Percentiles rank a stretch among this genome's conserved stretches.
phyloP scores from a whole-genome alignment of 768 basidiomycete genomes.

The Collybia mongolica region DNA sequence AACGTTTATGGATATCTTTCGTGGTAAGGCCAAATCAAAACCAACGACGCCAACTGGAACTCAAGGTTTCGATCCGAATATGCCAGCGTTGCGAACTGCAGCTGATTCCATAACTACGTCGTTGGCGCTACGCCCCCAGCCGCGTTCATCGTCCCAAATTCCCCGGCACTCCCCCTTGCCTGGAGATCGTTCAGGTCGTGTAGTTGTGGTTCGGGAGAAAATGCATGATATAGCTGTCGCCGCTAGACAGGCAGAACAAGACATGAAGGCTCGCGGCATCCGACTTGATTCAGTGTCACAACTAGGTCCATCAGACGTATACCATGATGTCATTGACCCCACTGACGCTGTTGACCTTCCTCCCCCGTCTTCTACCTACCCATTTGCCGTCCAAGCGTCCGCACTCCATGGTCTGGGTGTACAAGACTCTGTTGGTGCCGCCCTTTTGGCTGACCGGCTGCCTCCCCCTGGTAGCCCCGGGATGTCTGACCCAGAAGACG shows the following conservation, averaged over 20 bases:
- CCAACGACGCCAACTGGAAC: slow-evolving; percentile 47
- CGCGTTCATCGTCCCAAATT: slow-evolving; percentile 33
- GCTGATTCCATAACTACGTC: slow-evolving; percentile 60
- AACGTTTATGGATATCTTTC: slow-evolving; percentile 70
- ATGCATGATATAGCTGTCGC: slow-evolving; percentile 70
- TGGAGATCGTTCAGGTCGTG: slow-evolving; percentile 48
- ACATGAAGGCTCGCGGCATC: slow-evolving; percentile 57
- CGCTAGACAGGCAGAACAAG: slow-evolving; percentile 74
- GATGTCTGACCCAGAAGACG: slow-evolving; percentile 53
- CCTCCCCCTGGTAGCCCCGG: slow-evolving; percentile 63
- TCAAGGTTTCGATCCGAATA: slow-evolving; percentile 32
- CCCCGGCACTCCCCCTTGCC: slow-evolving; percentile 32
- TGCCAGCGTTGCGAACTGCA: slow-evolving; percentile 60
- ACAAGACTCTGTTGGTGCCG: slow-evolving; percentile 73
- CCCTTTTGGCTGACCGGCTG: slow-evolving; percentile 70
- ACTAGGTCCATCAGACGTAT: slow-evolving; percentile 28
- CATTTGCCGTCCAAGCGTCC: slow-evolving; percentile 75
- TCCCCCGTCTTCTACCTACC: slow-evolving; percentile 63
- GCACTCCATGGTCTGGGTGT: slow-evolving; percentile 72
- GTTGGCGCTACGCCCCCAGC: slow-evolving; percentile 30
- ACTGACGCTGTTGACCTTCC: slow-evolving; percentile 84
- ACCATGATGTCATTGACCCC: slow-evolving; percentile 72
- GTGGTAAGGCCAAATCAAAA: slow-evolving; percentile 67
- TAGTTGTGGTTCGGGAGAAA: slow-evolving; percentile 83
- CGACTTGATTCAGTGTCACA: slow-evolving; percentile 45